Evolutionary conservation across 2,329 filamentous ascomycete species (phyloP), one percentile per base, ranked within the genome.

Genomic region (Mariannaea sp.): DNA sequence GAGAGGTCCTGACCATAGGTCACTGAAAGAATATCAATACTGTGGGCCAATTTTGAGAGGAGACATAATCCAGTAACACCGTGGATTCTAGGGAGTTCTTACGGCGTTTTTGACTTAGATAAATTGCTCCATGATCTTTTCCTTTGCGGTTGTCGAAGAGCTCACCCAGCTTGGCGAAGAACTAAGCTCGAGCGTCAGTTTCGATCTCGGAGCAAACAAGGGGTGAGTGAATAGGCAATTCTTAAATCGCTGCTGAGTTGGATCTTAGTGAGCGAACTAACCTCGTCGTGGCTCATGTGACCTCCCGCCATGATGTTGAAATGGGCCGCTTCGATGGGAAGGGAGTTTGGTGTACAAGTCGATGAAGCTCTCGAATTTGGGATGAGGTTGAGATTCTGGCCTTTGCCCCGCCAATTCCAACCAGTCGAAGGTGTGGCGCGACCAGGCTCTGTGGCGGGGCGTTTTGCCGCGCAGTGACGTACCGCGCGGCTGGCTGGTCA

Each of bases 31-130:
- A 19, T 36, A 24, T 61, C 40, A 63, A 61, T 32, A 42, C 9
- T 12, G 5, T 32, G 40, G 4, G 8, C 13, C 19, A 14, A 3
- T 3, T 22, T 9, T 9, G 16, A 26, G 5, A 24, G 1, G 3
- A 36, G 8, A 17, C 16, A 16, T 16, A 10, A 16, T 8, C 10
- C 12, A 43, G 14, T 8, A 5, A 10, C 3, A 22, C 5, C 16
- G 4, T 5, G 5, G 12, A 3, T 12, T 12, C 7, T 3, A 10
- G n/a, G 1, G 6, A 14, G 10, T 9, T 68, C 81, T 58, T 78
- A 89, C 88, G 73, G 74, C 89, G 81, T 70, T 93, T 93, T 69
- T 95, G 90, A 45, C 83, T 87, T 53, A 95, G 77, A 71, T 83
- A 87, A 60, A 95, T 78, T 44, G 85, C 84, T 64, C 89, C 89